A percentile compares a stretch with the other conserved stretches of the same genome.
Evolutionary conservation across 352 stramenopile species (phyloP).

Genomic region (Globisporangium spiculum): DNA sequence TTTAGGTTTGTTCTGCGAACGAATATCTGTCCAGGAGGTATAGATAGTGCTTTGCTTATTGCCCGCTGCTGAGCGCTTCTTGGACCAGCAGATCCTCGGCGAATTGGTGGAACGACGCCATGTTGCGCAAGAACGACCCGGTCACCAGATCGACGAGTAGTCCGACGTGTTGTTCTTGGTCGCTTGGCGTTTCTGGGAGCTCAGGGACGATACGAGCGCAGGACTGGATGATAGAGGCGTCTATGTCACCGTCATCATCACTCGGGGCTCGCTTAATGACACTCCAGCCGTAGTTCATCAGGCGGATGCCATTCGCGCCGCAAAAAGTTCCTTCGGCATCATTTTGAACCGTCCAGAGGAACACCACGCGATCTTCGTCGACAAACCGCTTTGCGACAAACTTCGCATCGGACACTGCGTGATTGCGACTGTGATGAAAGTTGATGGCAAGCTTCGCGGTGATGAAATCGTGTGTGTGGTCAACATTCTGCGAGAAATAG

Average conservation of each 20-base stretch:
- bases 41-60: neutral
- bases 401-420: constrained; percentile 4
- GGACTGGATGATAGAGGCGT: constrained; percentile 3
- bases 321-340: neutral
- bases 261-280: constrained; percentile 13
- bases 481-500: neutral
- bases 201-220: neutral
- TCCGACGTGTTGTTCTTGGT: constrained; percentile 1
- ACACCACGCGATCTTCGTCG: constrained; percentile 2
- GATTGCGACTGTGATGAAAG: constrained; percentile 14
- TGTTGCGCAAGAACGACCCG: constrained; percentile 15
- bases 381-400: constrained; percentile 9
- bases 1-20: too few species aligned
- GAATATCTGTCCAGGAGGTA: neutral
- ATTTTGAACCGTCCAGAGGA: neutral
- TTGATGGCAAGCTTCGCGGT: neutral
- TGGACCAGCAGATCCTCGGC: constrained; percentile 12
- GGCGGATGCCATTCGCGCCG: constrained; percentile 3
- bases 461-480: constrained; percentile 4
- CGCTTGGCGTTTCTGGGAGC: neutral
- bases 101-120: constrained; percentile 11
- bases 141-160: constrained; percentile 15
- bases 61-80: neutral
- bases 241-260: neutral
- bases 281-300: constrained; percentile 25